A percentile compares a stretch with the other conserved stretches of the same genome.
These are phyloP conservation scores for Aspergillus quadrilineatus DNA, from an alignment of 2,329 filamentous ascomycete species.

Conservation along the genomic window DNA sequence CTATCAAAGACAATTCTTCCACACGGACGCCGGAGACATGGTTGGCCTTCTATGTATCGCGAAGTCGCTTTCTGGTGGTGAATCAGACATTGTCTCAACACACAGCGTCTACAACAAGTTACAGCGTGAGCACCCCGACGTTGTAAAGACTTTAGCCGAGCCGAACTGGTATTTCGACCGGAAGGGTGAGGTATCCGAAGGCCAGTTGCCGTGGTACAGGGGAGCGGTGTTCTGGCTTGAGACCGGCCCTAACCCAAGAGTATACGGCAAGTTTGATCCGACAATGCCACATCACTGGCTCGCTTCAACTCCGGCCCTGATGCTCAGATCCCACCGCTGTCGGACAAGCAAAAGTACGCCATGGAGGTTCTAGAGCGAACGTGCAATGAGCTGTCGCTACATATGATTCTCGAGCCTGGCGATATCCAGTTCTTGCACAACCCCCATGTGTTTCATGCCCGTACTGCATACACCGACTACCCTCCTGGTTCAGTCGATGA, in stretches of 20 bases:
- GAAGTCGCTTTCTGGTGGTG: slow-evolving; percentile 75
- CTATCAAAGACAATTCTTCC: slow-evolving; percentile 69
- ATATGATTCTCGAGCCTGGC: slow-evolving; percentile 29
- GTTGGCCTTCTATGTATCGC: slow-evolving; percentile 81
- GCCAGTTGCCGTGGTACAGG: slow-evolving; percentile 72
- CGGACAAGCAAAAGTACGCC: slow-evolving; percentile 26
- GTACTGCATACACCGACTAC: slow-evolving; percentile 30
- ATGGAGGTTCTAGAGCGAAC: slow-evolving; percentile 27
- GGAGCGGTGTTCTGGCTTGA: slow-evolving; percentile 76
- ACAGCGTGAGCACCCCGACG: slow-evolving; percentile 71
- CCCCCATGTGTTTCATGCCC: slow-evolving; percentile 29
- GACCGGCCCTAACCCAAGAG: slow-evolving; percentile 56
- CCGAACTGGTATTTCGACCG: slow-evolving; percentile 92
- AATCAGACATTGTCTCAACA: slow-evolving; percentile 75
- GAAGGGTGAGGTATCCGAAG: slow-evolving; percentile 75
- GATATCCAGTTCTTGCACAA: slow-evolving; percentile 32
- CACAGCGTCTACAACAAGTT: slow-evolving; percentile 82
- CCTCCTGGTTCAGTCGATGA: slow-evolving; percentile 25
- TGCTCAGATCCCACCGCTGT: slow-evolving; percentile 27
- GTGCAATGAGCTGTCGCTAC: slow-evolving; percentile 25
- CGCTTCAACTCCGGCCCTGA: slow-evolving; percentile 62
- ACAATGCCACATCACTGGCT: slow-evolving; percentile 70
- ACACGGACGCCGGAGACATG: slow-evolving; percentile 78
- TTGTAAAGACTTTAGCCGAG: slow-evolving; percentile 70
- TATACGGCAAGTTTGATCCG: slow-evolving; percentile 74